Evolutionary conservation across 495 filamentous ascomycete genomes (phyloP), one percentile per base, ranked within the genome.

Genomic region (Aspergillus sclerotioniger): DNA sequence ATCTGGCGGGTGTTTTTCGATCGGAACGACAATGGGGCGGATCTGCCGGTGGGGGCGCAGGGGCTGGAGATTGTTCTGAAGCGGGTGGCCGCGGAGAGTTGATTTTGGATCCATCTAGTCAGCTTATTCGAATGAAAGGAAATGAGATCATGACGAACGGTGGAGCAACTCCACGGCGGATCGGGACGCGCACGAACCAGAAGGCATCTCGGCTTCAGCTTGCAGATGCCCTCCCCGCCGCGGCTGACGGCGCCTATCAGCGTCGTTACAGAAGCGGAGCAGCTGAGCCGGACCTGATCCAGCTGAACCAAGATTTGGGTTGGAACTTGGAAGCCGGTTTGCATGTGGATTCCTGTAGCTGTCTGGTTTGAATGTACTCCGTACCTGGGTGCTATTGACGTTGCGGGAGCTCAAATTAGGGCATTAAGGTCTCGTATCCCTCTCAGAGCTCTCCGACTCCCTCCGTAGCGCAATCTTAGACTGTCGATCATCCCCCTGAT

Each of bases 1-100:
- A 20, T 65, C 12, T 71, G 66, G 68, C 54, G 68, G 33, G 51
- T 71, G 59, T 66, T 66, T 57, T 69, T 68, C 32, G 66, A 68
- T 47, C 57, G 60, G 33, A 63, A 68, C 41, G 66, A 71, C 21
- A 47, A 71, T 35, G 68, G 68, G 17, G 65, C 63, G 20, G 51
- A 62, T 61, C 59, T 71, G 20, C 63, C 66, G 9, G 56, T 58
- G 12, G 64, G 66, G 1, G 45, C 66, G 16, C 51, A 65, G 51
- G 61, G 59, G 9, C 29, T 71, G 44, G 61, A 67, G 33, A 65
- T 71, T 41, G 61, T 48, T 21, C 62, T 67, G 3, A 71, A 62
- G 52, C 60, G 68, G 62, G 51, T 56, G 16, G 58, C 56, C 43
- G 62, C 63, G 10, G 55, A 64, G 43, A 29, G 9, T 28, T 48